A percentile compares a stretch with the other conserved stretches of the same genome.
Evolutionary conservation across 768 basidiomycete genomes (phyloP).

Genomic region (Termitomyces bulborhizus): DNA sequence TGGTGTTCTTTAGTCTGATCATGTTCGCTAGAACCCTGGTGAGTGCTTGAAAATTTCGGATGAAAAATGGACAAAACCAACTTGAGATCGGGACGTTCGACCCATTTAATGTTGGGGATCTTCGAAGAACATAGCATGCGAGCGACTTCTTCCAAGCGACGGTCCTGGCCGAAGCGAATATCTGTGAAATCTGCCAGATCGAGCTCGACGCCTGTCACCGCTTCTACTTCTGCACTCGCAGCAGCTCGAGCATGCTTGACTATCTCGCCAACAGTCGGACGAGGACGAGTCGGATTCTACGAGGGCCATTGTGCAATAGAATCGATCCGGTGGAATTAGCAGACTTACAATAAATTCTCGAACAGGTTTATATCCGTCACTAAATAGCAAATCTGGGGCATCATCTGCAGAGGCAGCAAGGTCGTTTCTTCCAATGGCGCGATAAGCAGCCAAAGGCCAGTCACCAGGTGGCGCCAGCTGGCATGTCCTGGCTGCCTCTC

Average conservation of each 20-base stretch:
- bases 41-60: not conserved
- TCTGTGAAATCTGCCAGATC: conserved; percentile 69
- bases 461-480: conserved; percentile 70
- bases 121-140: conserved; percentile 83
- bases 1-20: conserved; percentile 87
- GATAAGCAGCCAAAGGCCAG: conserved; percentile 69
- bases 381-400: conserved; percentile 36
- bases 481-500: conserved; percentile 81
- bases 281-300: conserved; percentile 46
- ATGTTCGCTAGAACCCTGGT: conserved; percentile 55
- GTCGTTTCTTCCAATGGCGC: conserved; percentile 68
- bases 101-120: conserved; percentile 55
- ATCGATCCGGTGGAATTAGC: not conserved
- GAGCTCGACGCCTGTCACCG: conserved; percentile 66
- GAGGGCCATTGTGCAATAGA: conserved; percentile 3
- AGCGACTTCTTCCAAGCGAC: conserved; percentile 85
- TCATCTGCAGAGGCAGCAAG: conserved; percentile 58
- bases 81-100: conserved; percentile 69
- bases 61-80: conserved; percentile 25
- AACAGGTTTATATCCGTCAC: conserved; percentile 49
- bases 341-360: conserved; percentile 51
- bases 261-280: conserved; percentile 47
- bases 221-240: conserved; percentile 48
- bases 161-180: conserved; percentile 87
- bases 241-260: conserved; percentile 43